Percentiles rank a stretch among this genome's conserved stretches.
Evolutionary conservation across 371 early-diverging fungal species (phyloP).

Genomic region (Fennellomyces sp.): DNA sequence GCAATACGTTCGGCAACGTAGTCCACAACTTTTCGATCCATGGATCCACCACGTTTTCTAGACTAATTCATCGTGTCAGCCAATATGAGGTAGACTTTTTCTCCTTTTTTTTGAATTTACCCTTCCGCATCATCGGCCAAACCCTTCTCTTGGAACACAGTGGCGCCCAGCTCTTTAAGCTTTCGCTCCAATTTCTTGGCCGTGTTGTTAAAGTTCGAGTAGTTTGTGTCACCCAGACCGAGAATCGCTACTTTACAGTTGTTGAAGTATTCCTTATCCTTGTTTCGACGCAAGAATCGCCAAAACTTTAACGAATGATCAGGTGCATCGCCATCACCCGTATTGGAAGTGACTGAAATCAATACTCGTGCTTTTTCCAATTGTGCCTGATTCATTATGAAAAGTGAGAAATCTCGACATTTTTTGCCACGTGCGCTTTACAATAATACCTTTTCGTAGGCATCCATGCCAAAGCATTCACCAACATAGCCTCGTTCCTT

Average conservation of each 20-base stretch:
- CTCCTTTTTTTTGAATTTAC: conserved; percentile 29
- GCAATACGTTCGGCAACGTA: conserved; percentile 55
- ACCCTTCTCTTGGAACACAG: conserved; percentile 72
- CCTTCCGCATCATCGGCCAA: conserved; percentile 93
- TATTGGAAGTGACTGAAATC: conserved; percentile 87
- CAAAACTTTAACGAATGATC: conserved; percentile 91
- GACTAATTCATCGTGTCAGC: conserved; percentile 34
- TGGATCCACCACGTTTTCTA: conserved; percentile 89
- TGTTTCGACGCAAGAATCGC: conserved; percentile 74
- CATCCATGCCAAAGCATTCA: conserved; percentile 69
- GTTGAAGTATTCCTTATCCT: conserved; percentile 53
- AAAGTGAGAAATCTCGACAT: too few relatives aligned
- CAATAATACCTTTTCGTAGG: conserved; percentile 64
- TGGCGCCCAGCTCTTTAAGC: conserved; percentile 75
- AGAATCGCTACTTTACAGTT: conserved; percentile 55
- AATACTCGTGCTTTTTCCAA: conserved; percentile 57
- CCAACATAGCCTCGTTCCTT: conserved; percentile 70
- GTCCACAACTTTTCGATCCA: conserved; percentile 92
- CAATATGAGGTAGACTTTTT: not conserved
- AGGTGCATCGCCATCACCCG: conserved; percentile 96
- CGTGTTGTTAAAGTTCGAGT: conserved; percentile 87
- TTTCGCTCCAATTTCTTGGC: conserved; percentile 79
- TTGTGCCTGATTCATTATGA: conserved; percentile 33
- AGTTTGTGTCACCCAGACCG: conserved; percentile 92
- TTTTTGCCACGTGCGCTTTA: too few relatives aligned